Conservation (phyloP, 1,139 yeast species). For the Suhomyces atakaporum region DNA sequence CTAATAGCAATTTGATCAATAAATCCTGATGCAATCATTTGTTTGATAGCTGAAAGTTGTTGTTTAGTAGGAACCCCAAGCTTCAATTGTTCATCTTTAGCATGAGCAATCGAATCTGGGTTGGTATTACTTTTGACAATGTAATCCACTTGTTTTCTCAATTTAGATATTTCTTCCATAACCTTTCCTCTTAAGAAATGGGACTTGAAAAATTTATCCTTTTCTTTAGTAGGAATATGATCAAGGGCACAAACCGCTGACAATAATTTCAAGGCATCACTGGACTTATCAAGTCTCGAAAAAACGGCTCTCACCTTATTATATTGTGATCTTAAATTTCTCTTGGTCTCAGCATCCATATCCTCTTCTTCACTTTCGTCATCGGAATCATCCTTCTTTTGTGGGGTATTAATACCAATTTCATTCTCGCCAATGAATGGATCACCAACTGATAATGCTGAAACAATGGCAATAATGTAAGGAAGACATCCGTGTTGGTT, state of each 20-base stretch:
- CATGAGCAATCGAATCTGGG: slow-evolving; percentile 56
- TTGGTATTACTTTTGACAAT: slow-evolving; percentile 68
- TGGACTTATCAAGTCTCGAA: slow-evolving; percentile 63
- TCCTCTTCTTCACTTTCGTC: slow-evolving; percentile 27
- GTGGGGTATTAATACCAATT: slow-evolving; percentile 50
- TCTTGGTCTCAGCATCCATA: slow-evolving; percentile 39
- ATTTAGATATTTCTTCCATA: slow-evolving; percentile 83
- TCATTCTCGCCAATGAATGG: slow-evolving; percentile 80
- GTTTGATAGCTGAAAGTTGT: slow-evolving; percentile 81
- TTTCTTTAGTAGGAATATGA: slow-evolving; percentile 57
- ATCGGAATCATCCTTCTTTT: slow-evolving; percentile 24
- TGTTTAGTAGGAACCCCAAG: slow-evolving; percentile 65
- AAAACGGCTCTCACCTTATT: slow-evolving; percentile 61
- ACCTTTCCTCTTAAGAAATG: slow-evolving; percentile 69
- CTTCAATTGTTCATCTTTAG: slow-evolving; percentile 47
- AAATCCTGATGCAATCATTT: slow-evolving; percentile 91
- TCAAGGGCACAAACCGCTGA: slow-evolving; percentile 91
- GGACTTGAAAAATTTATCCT: slow-evolving; percentile 48
- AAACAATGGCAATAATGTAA: slow-evolving; percentile 84
- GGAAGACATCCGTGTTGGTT: slow-evolving; percentile 86
- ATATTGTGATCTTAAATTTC: slow-evolving; percentile 51
- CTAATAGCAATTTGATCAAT: slow-evolving; percentile 88
- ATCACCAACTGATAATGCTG: slow-evolving; percentile 92
- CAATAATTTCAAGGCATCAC: slow-evolving; percentile 75
- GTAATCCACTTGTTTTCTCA: slow-evolving; percentile 75